Conservation (phyloP, 2,329 filamentous ascomycete species). For the Trichophyton benhamiae region DNA sequence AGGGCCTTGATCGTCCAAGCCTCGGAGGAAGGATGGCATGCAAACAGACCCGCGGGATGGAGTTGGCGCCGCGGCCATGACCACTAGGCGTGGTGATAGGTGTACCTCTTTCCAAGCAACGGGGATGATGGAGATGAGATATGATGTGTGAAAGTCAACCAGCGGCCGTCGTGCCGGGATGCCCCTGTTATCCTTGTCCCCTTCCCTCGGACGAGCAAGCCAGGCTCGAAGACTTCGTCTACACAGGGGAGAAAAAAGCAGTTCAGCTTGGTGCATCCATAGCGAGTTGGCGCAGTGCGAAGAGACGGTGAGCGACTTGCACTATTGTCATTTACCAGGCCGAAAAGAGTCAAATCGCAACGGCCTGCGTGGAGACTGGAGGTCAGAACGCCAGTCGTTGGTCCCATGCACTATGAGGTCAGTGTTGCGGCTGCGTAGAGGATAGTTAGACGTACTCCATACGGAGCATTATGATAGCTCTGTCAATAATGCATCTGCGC, state of each 20-base stretch:
- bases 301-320: not conserved
- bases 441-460: not conserved
- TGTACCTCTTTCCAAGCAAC: not conserved
- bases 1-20: not conserved
- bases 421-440: not conserved
- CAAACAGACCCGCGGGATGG: constrained; percentile 1
- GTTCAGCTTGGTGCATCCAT: not conserved
- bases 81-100: not conserved
- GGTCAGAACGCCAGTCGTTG: not conserved
- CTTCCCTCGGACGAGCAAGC: not conserved
- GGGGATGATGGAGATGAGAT: not conserved
- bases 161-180: not conserved
- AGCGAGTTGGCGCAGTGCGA: not conserved
- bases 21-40: not conserved
- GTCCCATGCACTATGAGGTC: constrained; percentile 1
- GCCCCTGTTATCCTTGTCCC: not conserved
- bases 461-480: not conserved
- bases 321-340: not conserved
- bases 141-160: not conserved
- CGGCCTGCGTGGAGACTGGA: not conserved
- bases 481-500: not conserved
- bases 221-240: not conserved
- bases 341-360: not conserved
- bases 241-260: not conserved
- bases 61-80: not conserved